These are phyloP conservation scores for Aegilops sharonensis DNA, from an alignment of 176 grass and related monocot species.

Conservation along the genomic window DNA sequence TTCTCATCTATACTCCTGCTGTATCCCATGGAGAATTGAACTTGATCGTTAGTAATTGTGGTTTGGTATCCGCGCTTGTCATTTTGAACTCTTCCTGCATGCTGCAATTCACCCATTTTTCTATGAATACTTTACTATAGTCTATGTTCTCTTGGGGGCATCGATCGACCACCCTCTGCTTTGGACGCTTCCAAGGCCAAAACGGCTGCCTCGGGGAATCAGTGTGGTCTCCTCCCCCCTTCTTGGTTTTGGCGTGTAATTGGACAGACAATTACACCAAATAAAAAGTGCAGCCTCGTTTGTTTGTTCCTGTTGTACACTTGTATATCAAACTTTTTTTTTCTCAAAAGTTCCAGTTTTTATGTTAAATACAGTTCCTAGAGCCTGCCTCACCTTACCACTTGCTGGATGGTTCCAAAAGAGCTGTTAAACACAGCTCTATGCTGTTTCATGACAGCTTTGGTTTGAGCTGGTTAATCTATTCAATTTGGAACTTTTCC, in stretches of 20 bases:
- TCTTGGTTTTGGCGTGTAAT: background rate
- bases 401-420: slow-evolving; percentile 16
- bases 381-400: background rate
- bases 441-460: slow-evolving; percentile 7
- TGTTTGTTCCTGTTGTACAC: background rate
- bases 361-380: slow-evolving; percentile 14
- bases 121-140: background rate
- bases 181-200: slow-evolving; percentile 21
- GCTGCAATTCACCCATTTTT: background rate
- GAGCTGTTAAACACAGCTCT: slow-evolving; percentile 15
- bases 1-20: background rate
- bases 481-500: slow-evolving; percentile 6
- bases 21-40: background rate
- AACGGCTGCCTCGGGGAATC: background rate
- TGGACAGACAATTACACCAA: background rate
- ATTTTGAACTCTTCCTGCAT: background rate
- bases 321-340: background rate
- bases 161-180: background rate
- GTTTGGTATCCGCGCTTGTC: background rate
- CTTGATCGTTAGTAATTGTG: background rate
- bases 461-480: slow-evolving; percentile 12
- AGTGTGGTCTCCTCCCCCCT: background rate
- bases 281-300: background rate
- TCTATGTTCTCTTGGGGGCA: background rate
- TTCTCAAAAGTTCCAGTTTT: background rate